Evolutionary conservation across 257 asterid genomes (phyloP).

Genomic region (Gentiana macrophylla): DNA sequence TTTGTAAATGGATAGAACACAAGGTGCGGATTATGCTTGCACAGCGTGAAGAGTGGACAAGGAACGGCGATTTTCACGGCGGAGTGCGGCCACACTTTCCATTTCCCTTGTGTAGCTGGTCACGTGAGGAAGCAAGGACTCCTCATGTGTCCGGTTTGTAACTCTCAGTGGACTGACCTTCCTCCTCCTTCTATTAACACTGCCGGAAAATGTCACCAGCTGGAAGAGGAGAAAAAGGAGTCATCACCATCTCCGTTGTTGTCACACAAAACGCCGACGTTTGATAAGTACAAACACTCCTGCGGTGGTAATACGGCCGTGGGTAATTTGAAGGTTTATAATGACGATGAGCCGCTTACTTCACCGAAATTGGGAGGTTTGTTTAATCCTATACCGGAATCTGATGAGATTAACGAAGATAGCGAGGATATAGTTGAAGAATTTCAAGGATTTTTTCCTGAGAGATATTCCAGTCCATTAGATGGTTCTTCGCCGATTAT

Average conservation of each 20-base stretch:
- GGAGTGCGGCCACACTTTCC: slow-evolving; percentile 91
- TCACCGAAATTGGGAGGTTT: slow-evolving; percentile 62
- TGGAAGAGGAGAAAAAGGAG: slow-evolving; percentile 12
- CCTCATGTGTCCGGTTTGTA: slow-evolving; percentile 74
- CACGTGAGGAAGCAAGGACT: slow-evolving; percentile 51
- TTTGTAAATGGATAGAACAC: slow-evolving; percentile 28
- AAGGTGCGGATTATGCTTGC: slow-evolving; percentile 72
- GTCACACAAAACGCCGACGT: slow-evolving; percentile 11
- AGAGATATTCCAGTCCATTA: slow-evolving; percentile 14
- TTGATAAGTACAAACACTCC: slow-evolving; percentile 1
- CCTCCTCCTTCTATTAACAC: slow-evolving; percentile 33
- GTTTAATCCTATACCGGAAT: slow-evolving; percentile 79
- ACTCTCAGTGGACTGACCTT: slow-evolving; percentile 61
- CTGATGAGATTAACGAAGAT: slow-evolving; percentile 71
- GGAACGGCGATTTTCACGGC: slow-evolving; percentile 98
- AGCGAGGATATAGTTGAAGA: slow-evolving; percentile 30
- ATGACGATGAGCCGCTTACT: slow-evolving; percentile 84
- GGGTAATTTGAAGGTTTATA: slow-evolving; percentile 47
- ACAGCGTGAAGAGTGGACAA: slow-evolving; percentile 62
- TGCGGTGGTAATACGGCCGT: slow-evolving; percentile 9
- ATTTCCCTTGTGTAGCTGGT: slow-evolving; percentile 77
- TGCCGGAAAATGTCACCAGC: slow-evolving; percentile 5
- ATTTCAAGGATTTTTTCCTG: slow-evolving; percentile 60
- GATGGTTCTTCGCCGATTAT: slow-evolving; percentile 8
- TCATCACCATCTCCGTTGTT: slow-evolving; percentile 5